Evolutionary conservation across 768 basidiomycete species (phyloP).

Genomic region (Lactifluus hygrophoroides): DNA sequence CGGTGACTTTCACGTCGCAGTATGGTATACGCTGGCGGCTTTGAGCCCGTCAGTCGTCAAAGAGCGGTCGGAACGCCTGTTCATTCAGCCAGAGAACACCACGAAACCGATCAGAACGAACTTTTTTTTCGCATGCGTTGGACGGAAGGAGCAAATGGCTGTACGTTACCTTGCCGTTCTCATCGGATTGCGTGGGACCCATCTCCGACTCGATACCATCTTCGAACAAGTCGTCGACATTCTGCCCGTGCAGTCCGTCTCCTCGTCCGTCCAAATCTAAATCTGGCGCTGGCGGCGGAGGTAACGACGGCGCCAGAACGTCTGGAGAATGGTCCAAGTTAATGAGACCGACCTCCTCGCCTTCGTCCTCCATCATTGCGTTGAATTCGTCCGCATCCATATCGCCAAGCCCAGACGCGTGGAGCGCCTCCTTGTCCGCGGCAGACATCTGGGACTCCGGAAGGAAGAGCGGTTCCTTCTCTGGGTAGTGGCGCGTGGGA

Average conservation of each 20-base stretch:
- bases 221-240: background rate
- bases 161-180: constrained; percentile 15
- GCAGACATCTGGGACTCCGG: constrained; percentile 39
- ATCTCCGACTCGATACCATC: constrained; percentile 18
- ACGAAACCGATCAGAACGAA: background rate
- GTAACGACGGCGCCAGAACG: background rate
- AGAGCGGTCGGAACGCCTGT: constrained; percentile 17
- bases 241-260: background rate
- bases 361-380: constrained; percentile 52
- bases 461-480: constrained; percentile 30
- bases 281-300: background rate
- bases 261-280: background rate
- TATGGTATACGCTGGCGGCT: background rate
- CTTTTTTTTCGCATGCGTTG: background rate
- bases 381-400: constrained; percentile 57
- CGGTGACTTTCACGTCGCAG: background rate
- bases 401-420: constrained; percentile 53
- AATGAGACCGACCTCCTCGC: constrained; percentile 41
- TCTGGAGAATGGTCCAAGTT: background rate
- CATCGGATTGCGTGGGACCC: constrained; percentile 18
- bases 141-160: background rate
- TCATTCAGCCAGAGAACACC: background rate
- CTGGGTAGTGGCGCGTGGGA: background rate
- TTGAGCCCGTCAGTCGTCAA: constrained; percentile 20
- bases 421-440: constrained; percentile 43